Evolutionary conservation across 192 early-diverging fungal species (phyloP).

Genomic region (Gonapodya sp.): DNA sequence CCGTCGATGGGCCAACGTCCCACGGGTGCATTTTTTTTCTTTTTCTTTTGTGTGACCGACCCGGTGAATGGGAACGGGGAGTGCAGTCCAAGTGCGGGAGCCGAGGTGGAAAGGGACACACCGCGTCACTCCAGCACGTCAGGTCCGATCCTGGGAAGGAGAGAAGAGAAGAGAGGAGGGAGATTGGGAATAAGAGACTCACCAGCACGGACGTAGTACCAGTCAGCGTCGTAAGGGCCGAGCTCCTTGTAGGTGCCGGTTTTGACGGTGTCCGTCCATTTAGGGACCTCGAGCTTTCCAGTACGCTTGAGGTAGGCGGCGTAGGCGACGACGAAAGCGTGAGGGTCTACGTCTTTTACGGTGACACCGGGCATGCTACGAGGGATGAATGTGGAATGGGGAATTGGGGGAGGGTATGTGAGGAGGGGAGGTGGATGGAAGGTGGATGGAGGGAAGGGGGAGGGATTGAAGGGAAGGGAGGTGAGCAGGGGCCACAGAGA

Average conservation of each 20-base stretch:
- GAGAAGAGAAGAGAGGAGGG: no score
- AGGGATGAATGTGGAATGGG: not conserved
- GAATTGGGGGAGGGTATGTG: not conserved
- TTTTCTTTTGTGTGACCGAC: no score
- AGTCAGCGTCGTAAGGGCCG: slow-evolving; percentile 96
- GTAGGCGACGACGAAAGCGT: slow-evolving; percentile 95
- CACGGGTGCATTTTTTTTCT: no score
- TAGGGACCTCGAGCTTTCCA: slow-evolving; percentile 97
- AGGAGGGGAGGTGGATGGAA: not conserved
- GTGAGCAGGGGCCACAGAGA: not conserved
- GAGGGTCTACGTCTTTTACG: slow-evolving; percentile 95
- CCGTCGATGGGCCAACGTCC: no score
- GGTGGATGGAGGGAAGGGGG: not conserved
- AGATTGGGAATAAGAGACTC: no score
- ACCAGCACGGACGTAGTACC: slow-evolving; percentile 98
- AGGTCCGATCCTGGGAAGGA: no score
- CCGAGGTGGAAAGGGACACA: not conserved
- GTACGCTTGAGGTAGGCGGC: slow-evolving; percentile 98
- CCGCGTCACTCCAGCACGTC: no score
- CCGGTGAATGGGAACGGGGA: no score
- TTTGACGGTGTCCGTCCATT: slow-evolving; percentile 99
- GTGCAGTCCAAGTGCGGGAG: not conserved
- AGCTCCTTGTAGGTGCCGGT: slow-evolving; percentile 95
- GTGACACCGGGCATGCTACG: slow-evolving; percentile 41
- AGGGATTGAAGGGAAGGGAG: not conserved